phyloP scores from a whole-genome alignment of 495 filamentous ascomycete genomes.

The Choiromyces venosus region DNA sequence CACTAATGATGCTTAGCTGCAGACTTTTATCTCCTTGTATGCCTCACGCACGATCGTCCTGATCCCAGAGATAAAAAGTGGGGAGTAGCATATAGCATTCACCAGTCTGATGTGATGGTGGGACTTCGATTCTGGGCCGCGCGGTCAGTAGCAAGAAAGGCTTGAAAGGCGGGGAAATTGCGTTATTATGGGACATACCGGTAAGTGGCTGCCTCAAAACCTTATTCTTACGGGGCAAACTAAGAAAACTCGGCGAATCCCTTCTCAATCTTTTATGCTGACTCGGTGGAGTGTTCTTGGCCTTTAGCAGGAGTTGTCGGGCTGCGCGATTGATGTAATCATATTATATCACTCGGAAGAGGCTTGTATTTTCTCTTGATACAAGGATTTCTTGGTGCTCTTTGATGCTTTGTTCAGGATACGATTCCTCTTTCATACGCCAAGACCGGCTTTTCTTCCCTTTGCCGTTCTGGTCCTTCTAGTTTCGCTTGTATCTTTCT shows the following conservation, averaged over 20 bases:
- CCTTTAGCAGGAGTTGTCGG: background rate
- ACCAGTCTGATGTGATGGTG: background rate
- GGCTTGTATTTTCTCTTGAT: background rate
- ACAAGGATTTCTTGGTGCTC: too few relatives aligned
- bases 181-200: background rate
- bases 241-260: too few relatives aligned
- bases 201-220: background rate
- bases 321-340: background rate
- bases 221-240: background rate
- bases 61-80: background rate
- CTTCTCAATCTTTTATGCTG: background rate
- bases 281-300: background rate
- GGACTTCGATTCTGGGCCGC: background rate
- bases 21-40: background rate
- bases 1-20: background rate
- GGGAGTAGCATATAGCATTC: background rate
- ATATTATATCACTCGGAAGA: background rate
- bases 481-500: too few relatives aligned
- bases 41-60: background rate
- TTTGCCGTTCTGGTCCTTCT: too few relatives aligned
- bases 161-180: background rate
- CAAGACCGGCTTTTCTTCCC: too few relatives aligned
- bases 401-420: too few relatives aligned
- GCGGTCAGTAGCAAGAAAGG: background rate
- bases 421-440: too few relatives aligned